phyloP scores from a whole-genome alignment of 306 rosid genomes.

The Potentilla sterilis region DNA sequence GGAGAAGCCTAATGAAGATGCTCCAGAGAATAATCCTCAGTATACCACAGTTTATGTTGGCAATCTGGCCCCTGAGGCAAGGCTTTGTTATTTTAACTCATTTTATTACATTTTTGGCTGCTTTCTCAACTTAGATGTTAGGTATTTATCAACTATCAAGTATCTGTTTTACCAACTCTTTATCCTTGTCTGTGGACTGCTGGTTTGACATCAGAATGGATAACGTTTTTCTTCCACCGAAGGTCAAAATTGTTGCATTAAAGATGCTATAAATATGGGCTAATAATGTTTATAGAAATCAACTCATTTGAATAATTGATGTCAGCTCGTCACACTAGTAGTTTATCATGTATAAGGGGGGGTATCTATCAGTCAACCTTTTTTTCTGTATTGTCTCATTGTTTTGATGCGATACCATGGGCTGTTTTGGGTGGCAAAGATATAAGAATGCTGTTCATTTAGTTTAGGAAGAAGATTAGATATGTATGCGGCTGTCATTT shows the following conservation, averaged over 20 bases:
- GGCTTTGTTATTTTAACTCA: constrained; percentile 20
- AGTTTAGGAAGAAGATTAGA: not conserved
- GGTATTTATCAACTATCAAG: not conserved
- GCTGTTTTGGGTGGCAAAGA: not conserved
- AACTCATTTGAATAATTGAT: not conserved
- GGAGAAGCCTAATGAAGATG: constrained; percentile 63
- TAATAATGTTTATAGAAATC: not conserved
- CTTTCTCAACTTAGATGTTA: constrained; percentile 5
- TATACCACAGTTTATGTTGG: constrained; percentile 93
- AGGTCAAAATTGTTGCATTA: too few relatives aligned
- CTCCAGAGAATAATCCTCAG: constrained; percentile 80
- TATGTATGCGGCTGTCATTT: not conserved
- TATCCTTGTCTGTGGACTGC: not conserved
- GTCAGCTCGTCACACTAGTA: not conserved
- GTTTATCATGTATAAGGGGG: not conserved
- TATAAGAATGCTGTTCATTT: not conserved
- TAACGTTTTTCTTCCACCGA: not conserved
- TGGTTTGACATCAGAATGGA: not conserved
- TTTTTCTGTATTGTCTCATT: not conserved
- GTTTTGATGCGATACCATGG: not conserved
- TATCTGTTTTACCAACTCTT: not conserved
- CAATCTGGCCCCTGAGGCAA: constrained; percentile 91
- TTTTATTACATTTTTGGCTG: constrained; percentile 6
- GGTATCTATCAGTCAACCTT: not conserved
- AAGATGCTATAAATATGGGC: not conserved